Evolutionary conservation across 306 rosid species (phyloP), one percentile per base, ranked within the genome.

Genomic region (Medicago truncatula): DNA sequence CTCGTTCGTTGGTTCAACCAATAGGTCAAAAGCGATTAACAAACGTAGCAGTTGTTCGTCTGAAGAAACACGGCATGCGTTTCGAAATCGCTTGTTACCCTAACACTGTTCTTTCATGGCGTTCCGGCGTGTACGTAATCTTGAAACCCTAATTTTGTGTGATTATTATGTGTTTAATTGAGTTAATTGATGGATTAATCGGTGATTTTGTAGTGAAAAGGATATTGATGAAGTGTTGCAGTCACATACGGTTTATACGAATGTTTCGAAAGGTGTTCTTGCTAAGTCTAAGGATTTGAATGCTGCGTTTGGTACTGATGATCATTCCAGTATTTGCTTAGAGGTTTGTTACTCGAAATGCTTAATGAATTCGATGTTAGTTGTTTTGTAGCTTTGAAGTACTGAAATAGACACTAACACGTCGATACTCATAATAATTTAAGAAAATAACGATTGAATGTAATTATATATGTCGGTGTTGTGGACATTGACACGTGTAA

Each of bases 21-120:
- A 15, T 94, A 41, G 98, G 98, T 68, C 98, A 95, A 80, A 95
- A 95, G 89, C 77, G 97, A 87, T 87, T 95, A 66, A 95, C 98
- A 17, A 95, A 92, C 81, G 98, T 95, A 7, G 98, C 98, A 4
- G 97, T 87, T 41, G 98, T 92, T 28, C 98, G 98, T 71, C 89
- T 95, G 23, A 95, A 90, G 76, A 92, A 86, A 78, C 92, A 66
- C 1, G 97, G 98, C 41, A 82, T 21, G 36, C 97, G 98, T 74
- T 95, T 95, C 10, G 98, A 95, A 88, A 87, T 95, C 14, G 96
- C 98, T 4, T 95, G 97, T 75, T 95, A 86, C 81, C 93, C 93
- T 65, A 95, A 95, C 89, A 95, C 96, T 63, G 97, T 85, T 56
- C 98, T 95, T 63, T 84, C 98, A 15, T 95, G 98, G 98, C 98